Conservation (phyloP, 768 basidiomycete species). For the Rhodotorula kratochvilovae region DNA sequence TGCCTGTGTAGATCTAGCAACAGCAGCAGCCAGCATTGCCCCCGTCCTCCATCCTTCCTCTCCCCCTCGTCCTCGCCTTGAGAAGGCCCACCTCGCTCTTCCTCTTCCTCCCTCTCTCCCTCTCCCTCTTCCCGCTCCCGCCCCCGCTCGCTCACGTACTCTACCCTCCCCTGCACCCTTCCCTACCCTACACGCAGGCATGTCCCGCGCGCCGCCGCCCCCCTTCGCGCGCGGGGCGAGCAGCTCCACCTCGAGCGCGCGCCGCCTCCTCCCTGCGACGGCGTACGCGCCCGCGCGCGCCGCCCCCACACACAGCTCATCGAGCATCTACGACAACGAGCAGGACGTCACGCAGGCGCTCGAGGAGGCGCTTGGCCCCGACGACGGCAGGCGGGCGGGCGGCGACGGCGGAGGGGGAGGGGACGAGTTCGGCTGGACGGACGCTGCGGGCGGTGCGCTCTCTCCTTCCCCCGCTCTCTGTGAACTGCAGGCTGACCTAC, state of each 20-base stretch:
- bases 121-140: too few relatives aligned
- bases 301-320: background rate
- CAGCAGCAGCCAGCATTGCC: background rate
- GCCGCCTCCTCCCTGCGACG: background rate
- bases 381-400: background rate
- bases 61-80: background rate
- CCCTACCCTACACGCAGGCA: background rate
- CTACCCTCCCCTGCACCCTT: background rate
- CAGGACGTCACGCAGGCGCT: background rate
- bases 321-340: conserved; percentile 6
- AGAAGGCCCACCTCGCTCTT: background rate
- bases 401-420: background rate
- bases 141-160: background rate
- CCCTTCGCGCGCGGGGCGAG: background rate
- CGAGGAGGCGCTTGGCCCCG: background rate
- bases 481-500: background rate
- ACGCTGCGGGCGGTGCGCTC: background rate
- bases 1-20: too few relatives aligned
- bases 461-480: too few relatives aligned
- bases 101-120: background rate
- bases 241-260: background rate
- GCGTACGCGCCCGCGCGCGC: background rate
- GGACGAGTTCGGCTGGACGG: background rate
- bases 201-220: background rate
- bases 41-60: background rate